phyloP scores from a whole-genome alignment of 1,284 basidiomycete species.

The Pascua guehoae region DNA sequence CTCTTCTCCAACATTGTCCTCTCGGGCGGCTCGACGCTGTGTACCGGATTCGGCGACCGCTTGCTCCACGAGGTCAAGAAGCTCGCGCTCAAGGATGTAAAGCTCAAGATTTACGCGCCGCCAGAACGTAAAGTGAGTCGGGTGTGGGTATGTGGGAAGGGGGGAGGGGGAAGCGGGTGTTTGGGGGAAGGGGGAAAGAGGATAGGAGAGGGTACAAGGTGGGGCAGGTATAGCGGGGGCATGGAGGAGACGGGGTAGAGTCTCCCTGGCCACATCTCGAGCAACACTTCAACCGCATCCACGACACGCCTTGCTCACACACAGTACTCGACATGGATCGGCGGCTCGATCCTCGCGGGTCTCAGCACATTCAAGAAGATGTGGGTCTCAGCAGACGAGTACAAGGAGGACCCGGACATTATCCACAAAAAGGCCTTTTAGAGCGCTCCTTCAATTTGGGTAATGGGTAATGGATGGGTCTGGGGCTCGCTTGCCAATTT shows the following conservation, averaged over 20 bases:
- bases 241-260: too few relatives aligned
- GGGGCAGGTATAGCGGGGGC: too few relatives aligned
- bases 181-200: too few relatives aligned
- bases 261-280: too few relatives aligned
- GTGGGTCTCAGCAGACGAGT: conserved; percentile 99
- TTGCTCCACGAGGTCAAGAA: conserved; percentile 94
- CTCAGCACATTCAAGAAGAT: conserved; percentile 99
- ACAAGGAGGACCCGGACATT: conserved; percentile 97
- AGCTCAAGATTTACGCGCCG: conserved; percentile 98
- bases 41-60: conserved; percentile 92
- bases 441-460: neutral
- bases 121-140: conserved; percentile 79
- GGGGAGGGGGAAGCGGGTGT: too few relatives aligned
- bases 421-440: conserved; percentile 63
- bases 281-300: too few relatives aligned
- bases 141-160: neutral
- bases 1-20: conserved; percentile 96
- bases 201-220: too few relatives aligned
- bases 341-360: conserved; percentile 91
- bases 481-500: neutral
- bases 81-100: conserved; percentile 92
- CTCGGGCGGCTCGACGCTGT: conserved; percentile 92
- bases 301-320: neutral
- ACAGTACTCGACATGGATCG: conserved; percentile 96
- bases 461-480: neutral